phyloP scores from a whole-genome alignment of 169 alveolate genomes.

The Cryptosporidium xiaoi region DNA sequence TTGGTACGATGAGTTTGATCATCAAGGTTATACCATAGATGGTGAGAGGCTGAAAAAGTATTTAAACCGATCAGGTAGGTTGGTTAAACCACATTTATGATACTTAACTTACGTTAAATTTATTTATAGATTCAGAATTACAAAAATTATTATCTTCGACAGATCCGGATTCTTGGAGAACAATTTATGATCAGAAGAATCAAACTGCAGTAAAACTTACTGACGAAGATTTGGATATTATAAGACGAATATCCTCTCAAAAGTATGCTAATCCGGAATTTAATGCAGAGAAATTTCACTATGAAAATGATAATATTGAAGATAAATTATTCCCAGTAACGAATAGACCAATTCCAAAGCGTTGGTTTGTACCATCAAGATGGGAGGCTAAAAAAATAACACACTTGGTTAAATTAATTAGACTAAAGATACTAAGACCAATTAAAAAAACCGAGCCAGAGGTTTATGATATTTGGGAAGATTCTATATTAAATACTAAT shows the following conservation, averaged over 20 bases:
- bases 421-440: conserved; percentile 53
- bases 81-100: conserved; percentile 6
- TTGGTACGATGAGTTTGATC: conserved; percentile 90
- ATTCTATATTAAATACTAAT: conserved; percentile 71
- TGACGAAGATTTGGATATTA: conserved; percentile 88
- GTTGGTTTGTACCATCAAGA: conserved; percentile 89
- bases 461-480: conserved; percentile 86
- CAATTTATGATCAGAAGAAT: conserved; percentile 90
- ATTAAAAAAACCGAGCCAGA: conserved; percentile 73
- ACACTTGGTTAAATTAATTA: conserved; percentile 82
- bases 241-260: conserved; percentile 81
- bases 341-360: conserved; percentile 85
- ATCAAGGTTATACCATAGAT: conserved; percentile 89
- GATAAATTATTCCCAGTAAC: conserved; percentile 86
- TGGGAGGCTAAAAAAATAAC: conserved; percentile 89
- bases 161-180: conserved; percentile 93
- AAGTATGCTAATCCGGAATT: conserved; percentile 81
- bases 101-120: not conserved
- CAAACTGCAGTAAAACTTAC: conserved; percentile 87
- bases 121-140: conserved; percentile 63
- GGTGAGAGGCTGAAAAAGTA: conserved; percentile 84
- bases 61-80: conserved; percentile 80
- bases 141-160: conserved; percentile 86
- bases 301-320: conserved; percentile 78
- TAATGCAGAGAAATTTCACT: conserved; percentile 81